Conservation (phyloP, 129 eudicot species). For the Erigeron canadensis region DNA sequence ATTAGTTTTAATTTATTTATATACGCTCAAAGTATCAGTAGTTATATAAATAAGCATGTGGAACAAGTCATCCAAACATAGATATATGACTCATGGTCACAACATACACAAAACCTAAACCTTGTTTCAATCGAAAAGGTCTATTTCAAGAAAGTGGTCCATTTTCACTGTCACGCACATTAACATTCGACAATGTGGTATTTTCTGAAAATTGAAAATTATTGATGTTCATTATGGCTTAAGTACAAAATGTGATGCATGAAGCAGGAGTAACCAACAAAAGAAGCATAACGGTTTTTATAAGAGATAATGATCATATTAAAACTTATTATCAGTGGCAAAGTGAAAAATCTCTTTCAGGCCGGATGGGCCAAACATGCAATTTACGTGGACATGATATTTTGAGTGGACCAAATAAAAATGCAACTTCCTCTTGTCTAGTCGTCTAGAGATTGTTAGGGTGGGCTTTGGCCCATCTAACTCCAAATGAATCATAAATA, state of each 20-base stretch:
- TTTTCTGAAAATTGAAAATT: slow-evolving; percentile 10
- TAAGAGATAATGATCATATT: neutral
- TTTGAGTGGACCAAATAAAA: no score
- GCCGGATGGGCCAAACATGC: no score
- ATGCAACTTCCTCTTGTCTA: no score
- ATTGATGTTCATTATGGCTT: slow-evolving; percentile 1
- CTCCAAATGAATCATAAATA: no score
- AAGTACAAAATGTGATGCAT: neutral
- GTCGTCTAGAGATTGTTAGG: no score
- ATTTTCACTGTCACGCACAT: slow-evolving; percentile 1
- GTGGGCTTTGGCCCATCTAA: no score
- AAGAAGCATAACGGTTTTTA: neutral
- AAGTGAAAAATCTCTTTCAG: no score
- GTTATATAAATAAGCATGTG: neutral
- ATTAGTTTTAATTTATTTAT: neutral
- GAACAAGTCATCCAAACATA: neutral
- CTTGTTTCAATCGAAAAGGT: slow-evolving; percentile 16
- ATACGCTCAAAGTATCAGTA: neutral
- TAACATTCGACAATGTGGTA: slow-evolving; percentile 12
- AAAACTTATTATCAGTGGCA: neutral
- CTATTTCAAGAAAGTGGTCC: slow-evolving; percentile 27
- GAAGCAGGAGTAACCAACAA: slow-evolving; percentile 1
- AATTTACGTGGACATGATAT: no score
- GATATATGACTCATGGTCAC: neutral
- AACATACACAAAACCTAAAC: slow-evolving; percentile 11